These are phyloP conservation scores for Tulasnella sp. DNA, from an alignment of 768 basidiomycete genomes.

Conservation along the genomic window DNA sequence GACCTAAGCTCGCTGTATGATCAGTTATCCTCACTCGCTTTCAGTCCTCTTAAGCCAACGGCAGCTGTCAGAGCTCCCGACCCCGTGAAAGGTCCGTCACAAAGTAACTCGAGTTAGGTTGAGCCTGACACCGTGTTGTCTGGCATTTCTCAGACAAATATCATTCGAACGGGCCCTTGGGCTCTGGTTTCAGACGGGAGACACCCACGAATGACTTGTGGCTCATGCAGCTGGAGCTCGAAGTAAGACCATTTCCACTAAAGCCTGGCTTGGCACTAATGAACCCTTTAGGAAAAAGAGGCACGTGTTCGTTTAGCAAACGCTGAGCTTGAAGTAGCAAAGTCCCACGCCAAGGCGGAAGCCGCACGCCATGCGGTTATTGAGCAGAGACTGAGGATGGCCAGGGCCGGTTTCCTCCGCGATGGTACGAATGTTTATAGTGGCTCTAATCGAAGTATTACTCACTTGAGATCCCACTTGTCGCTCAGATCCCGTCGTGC, in stretches of 20 bases:
- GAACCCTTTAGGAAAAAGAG: neutral
- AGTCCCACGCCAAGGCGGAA: neutral
- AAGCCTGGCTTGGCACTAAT: neutral
- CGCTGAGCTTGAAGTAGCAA: neutral
- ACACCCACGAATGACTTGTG: neutral
- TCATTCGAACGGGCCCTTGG: neutral
- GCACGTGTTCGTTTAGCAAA: neutral
- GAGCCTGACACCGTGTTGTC: too few species aligned
- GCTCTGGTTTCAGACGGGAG: neutral
- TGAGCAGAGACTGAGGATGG: neutral
- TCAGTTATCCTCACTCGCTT: neutral
- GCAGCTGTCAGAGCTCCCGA: too few species aligned
- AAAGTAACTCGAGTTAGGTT: too few species aligned
- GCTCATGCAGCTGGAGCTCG: neutral
- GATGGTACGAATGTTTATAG: neutral
- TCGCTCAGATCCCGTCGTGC: too few species aligned
- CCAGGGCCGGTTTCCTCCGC: neutral
- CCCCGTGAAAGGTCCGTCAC: too few species aligned
- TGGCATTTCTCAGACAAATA: too few species aligned
- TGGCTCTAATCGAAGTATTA: neutral
- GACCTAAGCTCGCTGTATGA: neutral
- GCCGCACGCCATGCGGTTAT: neutral
- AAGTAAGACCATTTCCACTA: neutral
- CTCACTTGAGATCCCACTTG: neutral
- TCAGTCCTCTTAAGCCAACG: neutral